Percentiles rank a stretch among this genome's conserved stretches.
phyloP scores from a whole-genome alignment of 148 eudicot genomes.

The Polygonum maritimum region DNA sequence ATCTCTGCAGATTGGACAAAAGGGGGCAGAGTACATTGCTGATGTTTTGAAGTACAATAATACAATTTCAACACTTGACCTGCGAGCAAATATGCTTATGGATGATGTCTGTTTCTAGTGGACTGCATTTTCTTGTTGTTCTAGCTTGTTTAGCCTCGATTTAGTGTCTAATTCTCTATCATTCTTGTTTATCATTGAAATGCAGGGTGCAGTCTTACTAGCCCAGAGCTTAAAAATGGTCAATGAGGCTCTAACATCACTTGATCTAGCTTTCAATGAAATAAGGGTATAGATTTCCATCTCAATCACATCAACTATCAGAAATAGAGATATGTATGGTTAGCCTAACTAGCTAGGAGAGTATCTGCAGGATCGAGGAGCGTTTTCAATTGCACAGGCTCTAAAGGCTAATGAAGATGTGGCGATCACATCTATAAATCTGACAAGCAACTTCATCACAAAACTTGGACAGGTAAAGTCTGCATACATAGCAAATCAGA shows the following conservation, averaged over 20 bases:
- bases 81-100: conserved; percentile 86
- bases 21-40: conserved; percentile 72
- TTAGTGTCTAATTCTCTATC: neutral
- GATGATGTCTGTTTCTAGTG: conserved; percentile 53
- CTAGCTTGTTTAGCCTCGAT: neutral
- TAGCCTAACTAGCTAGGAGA: neutral
- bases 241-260: conserved; percentile 70
- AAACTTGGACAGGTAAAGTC: conserved; percentile 82
- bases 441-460: conserved; percentile 73
- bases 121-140: neutral
- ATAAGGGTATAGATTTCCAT: conserved; percentile 51
- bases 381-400: conserved; percentile 93
- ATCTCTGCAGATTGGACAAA: conserved; percentile 68
- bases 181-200: neutral
- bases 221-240: conserved; percentile 92
- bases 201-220: conserved; percentile 75
- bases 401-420: conserved; percentile 91
- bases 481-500: neutral
- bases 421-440: conserved; percentile 65
- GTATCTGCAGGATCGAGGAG: conserved; percentile 69
- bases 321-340: neutral
- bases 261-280: conserved; percentile 84
- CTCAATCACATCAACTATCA: neutral
- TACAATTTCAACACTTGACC: conserved; percentile 72
- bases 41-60: conserved; percentile 75